A percentile compares a stretch with the other conserved stretches of the same genome.
These are phyloP conservation scores for Tuber brumale DNA, from an alignment of 495 filamentous ascomycete species.

Conservation along the genomic window DNA sequence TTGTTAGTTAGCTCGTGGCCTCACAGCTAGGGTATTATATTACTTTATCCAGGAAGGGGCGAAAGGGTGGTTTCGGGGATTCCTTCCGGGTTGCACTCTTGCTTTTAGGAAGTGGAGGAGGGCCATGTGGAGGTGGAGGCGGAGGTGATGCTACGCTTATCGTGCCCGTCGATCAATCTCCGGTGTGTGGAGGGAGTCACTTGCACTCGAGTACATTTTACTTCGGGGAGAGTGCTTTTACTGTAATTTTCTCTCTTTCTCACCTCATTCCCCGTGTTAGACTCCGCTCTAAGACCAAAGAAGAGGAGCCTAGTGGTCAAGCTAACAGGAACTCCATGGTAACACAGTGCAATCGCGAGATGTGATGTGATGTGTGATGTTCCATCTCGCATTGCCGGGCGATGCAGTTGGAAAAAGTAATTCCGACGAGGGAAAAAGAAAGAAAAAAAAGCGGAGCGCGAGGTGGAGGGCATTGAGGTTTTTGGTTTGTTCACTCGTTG, in stretches of 20 bases:
- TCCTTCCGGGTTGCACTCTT: neutral
- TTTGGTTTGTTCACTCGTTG: neutral
- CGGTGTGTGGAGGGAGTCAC: neutral
- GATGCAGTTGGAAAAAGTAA: constrained; percentile 3
- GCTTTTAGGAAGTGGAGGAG: neutral
- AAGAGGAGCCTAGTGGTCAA: neutral
- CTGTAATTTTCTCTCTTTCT: neutral
- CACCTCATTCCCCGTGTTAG: neutral
- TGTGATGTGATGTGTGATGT: neutral
- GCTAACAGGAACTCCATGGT: neutral
- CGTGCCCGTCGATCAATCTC: neutral
- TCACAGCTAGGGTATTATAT: neutral
- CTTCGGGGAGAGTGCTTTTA: neutral
- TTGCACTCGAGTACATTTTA: too few relatives aligned
- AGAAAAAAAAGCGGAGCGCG: neutral
- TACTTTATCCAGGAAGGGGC: neutral
- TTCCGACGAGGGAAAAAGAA: neutral
- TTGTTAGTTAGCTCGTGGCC: neutral
- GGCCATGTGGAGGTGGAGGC: neutral
- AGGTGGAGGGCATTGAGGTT: neutral
- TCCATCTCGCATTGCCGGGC: neutral
- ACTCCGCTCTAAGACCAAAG: neutral
- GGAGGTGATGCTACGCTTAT: neutral
- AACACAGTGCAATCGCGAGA: neutral
- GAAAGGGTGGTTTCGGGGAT: neutral